Evolutionary conservation across 169 alveolate genomes (phyloP).

Genomic region (Plasmodium sp.): DNA sequence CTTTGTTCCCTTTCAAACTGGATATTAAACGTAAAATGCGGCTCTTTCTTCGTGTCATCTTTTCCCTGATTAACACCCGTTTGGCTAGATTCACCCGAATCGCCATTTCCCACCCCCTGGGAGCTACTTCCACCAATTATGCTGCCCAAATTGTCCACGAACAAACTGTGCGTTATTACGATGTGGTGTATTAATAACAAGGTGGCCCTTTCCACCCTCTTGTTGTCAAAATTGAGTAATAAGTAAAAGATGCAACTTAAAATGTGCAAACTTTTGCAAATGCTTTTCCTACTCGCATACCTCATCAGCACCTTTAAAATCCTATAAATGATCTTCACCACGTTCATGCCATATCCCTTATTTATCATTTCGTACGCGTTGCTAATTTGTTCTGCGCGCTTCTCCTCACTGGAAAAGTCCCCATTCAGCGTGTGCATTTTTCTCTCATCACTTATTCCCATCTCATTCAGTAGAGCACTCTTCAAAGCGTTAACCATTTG

Average conservation of each 20-base stretch:
- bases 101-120: neutral
- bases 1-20: conserved; percentile 10
- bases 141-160: neutral
- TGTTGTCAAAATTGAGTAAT: conserved; percentile 13
- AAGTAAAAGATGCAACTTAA: conserved; percentile 24
- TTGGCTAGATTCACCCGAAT: neutral
- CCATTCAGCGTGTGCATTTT: neutral
- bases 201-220: neutral
- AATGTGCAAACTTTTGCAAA: conserved; percentile 45
- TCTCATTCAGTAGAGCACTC: neutral
- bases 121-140: neutral
- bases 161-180: conserved; percentile 14
- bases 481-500: neutral
- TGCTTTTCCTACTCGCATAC: conserved; percentile 13
- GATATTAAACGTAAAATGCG: conserved; percentile 5
- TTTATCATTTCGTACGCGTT: neutral
- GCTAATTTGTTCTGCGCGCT: neutral
- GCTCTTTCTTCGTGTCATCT: neutral
- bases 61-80: neutral
- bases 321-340: conserved; percentile 1
- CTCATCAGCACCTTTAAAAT: conserved; percentile 18
- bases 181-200: conserved; percentile 6
- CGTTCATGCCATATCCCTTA: neutral
- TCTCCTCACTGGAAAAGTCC: neutral
- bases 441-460: neutral